Evolutionary conservation across 192 early-diverging fungal genomes (phyloP), one percentile per base, ranked within the genome.

Genomic region (Backusella tuberculispora): DNA sequence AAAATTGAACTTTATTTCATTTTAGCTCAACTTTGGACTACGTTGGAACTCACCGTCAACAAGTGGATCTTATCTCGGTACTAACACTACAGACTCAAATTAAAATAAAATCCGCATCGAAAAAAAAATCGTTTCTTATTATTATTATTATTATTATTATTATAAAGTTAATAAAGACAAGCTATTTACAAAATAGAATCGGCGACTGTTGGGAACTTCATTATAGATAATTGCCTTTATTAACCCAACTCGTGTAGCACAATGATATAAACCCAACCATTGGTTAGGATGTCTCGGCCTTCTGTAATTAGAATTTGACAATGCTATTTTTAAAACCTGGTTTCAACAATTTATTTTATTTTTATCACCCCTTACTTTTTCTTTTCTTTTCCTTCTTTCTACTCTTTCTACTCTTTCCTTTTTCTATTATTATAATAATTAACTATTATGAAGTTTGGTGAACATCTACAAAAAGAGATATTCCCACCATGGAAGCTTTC

Each of bases 401-500:
- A 10, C 42, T n/a, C 42, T 68, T 42, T 68, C 17, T 67, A 21
- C 12, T 42, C 17, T 19, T 21, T 37, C 34, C 26, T 46, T 41
- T 47, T 68, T 41, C 13, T 43, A 37, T 69, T 63, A 17, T 40
- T 19, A 40, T 53, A 72, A 34, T 47, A 7, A 73, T 4, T 46
- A 3, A 14, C 3, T 15, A 47, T 14, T 21, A 97, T 97, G 95
- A 97, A 97, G 83, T 97, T 95, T 85, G 95, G 95, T 47, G 86
- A 86, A 66, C 92, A 93, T 81, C 84, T 97, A 38, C 75, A 89
- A 46, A 83, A 87, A 38, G 83, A 87, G 50, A 85, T 93, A 37
- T 90, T 91, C 66, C 81, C 84, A 6, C 90, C 92, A 77, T 97
- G 95, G 95, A 83, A 85, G 71, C 90, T 94, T 66, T 93, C 90